These are phyloP conservation scores for Maudiozyma serrabonitensis DNA, from an alignment of 805 yeast genomes.

Conservation along the genomic window DNA sequence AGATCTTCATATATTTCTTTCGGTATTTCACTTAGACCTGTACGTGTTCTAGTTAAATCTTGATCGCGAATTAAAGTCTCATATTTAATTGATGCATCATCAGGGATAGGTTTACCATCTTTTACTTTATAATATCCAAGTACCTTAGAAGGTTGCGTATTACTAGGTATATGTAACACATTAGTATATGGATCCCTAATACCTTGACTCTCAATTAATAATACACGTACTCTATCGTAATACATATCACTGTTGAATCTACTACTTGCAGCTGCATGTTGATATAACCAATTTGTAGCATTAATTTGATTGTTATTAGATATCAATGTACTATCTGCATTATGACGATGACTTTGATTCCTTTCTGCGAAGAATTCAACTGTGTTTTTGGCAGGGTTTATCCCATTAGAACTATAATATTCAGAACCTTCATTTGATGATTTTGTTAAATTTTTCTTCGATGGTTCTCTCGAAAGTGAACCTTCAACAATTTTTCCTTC, in stretches of 20 bases:
- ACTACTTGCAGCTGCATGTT: conserved; percentile 70
- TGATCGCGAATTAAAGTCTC: conserved; percentile 41
- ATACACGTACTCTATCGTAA: conserved; percentile 44
- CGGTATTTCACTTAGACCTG: conserved; percentile 59
- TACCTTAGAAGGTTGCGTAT: conserved; percentile 60
- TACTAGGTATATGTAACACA: conserved; percentile 58
- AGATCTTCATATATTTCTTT: conserved; percentile 46
- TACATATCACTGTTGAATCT: conserved; percentile 57
- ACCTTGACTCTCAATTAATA: conserved; percentile 41
- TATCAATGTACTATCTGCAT: conserved; percentile 12
- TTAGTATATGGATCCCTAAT: conserved; percentile 79
- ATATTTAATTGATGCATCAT: conserved; percentile 30
- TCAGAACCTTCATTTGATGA: background rate
- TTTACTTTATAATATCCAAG: conserved; percentile 17
- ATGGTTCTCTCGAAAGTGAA: conserved; percentile 25
- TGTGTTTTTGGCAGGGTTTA: conserved; percentile 29
- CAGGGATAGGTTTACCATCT: conserved; percentile 18
- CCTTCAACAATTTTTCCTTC: conserved; percentile 62
- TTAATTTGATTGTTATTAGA: conserved; percentile 30
- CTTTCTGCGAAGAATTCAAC: conserved; percentile 33
- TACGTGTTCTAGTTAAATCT: conserved; percentile 37
- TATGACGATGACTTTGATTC: conserved; percentile 8
- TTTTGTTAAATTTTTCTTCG: background rate
- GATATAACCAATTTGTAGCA: conserved; percentile 76
- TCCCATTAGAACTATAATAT: conserved; percentile 1